Evolutionary conservation across 2,329 filamentous ascomycete species (phyloP), one percentile per base, ranked within the genome.

Genomic region (Diaporthe helianthi): DNA sequence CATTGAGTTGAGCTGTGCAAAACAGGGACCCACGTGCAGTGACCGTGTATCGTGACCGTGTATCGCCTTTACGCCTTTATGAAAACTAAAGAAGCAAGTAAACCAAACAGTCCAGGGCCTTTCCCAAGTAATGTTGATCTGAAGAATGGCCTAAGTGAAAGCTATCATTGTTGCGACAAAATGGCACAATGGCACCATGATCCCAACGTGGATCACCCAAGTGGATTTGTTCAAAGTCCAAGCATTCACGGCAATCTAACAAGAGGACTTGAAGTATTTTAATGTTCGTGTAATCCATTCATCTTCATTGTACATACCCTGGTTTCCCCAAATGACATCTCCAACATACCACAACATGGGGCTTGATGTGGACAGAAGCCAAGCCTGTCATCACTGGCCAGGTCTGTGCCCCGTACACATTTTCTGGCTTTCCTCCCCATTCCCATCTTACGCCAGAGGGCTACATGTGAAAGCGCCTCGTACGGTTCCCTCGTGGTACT

Each of bases 391-490:
- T n/a, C n/a, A n/a, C 36, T n/a, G n/a, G 51, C 5, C 5, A 1
- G 51, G 64, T 13, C 41, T 38, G 22, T n/a, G 17, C 19, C 31
- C 47, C 44, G n/a, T 47, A 22, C 44, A 26, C 13, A 19, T 36
- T 3, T 44, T 19, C 5, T 17, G 2, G 19, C 22, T 46, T 52
- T 12, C 19, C 8, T 26, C 29, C 17, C n/a, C 24, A 17, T 49
- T 2, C 5, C 22, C 31, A 15, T 19, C 17, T 46, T 70, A 64
- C 7, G 47, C 41, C n/a, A 70, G 58, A 1, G 70, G 63, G 24
- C 55, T 46, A 51, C 71, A 72, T 17, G 69, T 71, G 58, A 72
- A 72, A 15, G 71, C 70, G 17, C 67, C 69, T 22, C 63, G 71
- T 12, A 72, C 71, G 1, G 67, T 66, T 53, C 69, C 69, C 13